These are phyloP conservation scores for Bjerkandera adusta DNA, from an alignment of 1,284 basidiomycete species.

Conservation along the genomic window DNA sequence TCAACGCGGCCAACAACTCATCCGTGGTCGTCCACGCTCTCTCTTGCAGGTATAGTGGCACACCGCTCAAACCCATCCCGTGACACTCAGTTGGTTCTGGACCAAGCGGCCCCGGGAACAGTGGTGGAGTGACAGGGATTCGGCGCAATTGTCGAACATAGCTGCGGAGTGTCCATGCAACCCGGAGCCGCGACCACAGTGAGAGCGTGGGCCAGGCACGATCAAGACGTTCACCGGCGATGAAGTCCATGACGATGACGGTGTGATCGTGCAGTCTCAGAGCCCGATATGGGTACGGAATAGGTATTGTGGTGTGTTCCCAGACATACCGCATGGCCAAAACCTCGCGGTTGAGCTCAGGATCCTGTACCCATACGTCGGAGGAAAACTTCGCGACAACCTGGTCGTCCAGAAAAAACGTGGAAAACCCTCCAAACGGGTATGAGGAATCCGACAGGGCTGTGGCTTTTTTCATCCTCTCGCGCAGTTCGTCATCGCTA, in stretches of 20 bases:
- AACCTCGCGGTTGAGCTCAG: background rate
- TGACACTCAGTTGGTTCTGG: background rate
- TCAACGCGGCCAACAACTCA: too few relatives aligned
- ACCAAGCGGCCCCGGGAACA: background rate
- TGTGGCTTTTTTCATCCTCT: background rate
- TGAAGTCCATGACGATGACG: background rate
- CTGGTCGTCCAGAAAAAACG: too few relatives aligned
- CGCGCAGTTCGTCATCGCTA: background rate
- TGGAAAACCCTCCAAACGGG: background rate
- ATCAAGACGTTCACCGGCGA: background rate
- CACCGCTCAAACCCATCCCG: background rate
- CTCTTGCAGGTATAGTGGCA: background rate
- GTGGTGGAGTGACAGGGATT: background rate
- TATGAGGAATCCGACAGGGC: background rate
- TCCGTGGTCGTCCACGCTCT: background rate
- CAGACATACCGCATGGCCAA: background rate
- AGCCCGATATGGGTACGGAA: background rate
- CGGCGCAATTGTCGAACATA: background rate
- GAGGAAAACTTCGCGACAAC: background rate
- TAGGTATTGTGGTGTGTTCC: background rate
- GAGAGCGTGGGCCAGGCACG: background rate
- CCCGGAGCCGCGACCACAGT: background rate
- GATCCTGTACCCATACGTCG: too few relatives aligned
- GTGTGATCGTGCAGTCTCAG: background rate
- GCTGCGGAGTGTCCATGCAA: conserved; percentile 1